Conservation (phyloP, 2,329 filamentous ascomycete genomes). For the Ophiocordyceps australis region DNA sequence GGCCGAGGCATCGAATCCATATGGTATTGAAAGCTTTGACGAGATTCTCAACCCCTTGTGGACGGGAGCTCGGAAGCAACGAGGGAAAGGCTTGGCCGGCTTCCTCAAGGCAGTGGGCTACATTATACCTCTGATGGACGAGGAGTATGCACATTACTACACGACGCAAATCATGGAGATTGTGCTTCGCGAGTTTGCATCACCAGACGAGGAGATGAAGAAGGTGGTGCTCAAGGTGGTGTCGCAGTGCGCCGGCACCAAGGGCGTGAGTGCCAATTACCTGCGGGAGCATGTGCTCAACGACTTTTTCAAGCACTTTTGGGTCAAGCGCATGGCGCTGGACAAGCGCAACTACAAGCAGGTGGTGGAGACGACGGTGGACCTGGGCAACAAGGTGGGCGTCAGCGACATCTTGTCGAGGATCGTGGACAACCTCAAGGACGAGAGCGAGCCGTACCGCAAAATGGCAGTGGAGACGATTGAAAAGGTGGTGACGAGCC, state of each 20-base stretch:
- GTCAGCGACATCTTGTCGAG: conserved; percentile 87
- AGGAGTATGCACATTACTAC: conserved; percentile 98
- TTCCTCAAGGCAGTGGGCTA: conserved; percentile 96
- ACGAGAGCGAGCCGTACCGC: conserved; percentile 92
- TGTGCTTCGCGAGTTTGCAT: conserved; percentile 83
- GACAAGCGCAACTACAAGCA: conserved; percentile 97
- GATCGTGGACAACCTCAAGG: conserved; percentile 89
- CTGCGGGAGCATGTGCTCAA: conserved; percentile 88
- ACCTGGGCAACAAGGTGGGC: conserved; percentile 94
- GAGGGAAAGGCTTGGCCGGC: conserved; percentile 86
- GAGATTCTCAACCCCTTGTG: conserved; percentile 93
- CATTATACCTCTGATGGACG: conserved; percentile 97
- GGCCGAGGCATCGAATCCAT: conserved; percentile 91
- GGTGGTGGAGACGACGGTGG: conserved; percentile 94
- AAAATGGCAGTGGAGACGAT: conserved; percentile 99
- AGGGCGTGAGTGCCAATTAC: conserved; percentile 87
- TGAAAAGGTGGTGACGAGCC: conserved; percentile 84
- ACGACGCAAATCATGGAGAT: conserved; percentile 99
- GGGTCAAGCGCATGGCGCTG: conserved; percentile 90
- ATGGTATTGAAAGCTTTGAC: conserved; percentile 98
- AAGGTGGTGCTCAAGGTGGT: conserved; percentile 97
- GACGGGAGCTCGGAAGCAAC: conserved; percentile 90
- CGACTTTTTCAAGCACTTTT: conserved; percentile 98
- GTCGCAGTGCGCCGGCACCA: conserved; percentile 84
- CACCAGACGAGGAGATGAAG: conserved; percentile 98